Conservation (phyloP, 2,329 filamentous ascomycete species). For the Penicillium sp. region DNA sequence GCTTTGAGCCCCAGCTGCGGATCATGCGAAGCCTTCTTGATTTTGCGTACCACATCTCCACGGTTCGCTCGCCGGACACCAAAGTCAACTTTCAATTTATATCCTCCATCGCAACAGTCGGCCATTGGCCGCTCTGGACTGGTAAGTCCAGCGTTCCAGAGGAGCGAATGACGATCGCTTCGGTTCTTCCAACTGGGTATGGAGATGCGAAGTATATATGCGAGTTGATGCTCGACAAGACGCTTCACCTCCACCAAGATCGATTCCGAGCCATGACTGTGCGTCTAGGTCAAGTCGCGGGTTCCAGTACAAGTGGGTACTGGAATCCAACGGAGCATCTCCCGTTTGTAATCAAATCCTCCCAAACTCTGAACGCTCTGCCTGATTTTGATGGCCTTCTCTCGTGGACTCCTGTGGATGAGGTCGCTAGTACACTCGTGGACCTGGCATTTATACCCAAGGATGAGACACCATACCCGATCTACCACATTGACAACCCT, state of each 20-base stretch:
- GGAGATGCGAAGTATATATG: conserved; percentile 56
- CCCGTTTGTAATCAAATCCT: conserved; percentile 52
- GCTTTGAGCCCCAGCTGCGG: neutral
- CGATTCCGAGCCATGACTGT: conserved; percentile 48
- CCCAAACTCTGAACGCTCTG: conserved; percentile 47
- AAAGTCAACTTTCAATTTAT: neutral
- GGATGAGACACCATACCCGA: conserved; percentile 21
- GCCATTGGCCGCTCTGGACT: conserved; percentile 29
- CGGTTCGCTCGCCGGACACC: neutral
- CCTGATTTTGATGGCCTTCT: conserved; percentile 46
- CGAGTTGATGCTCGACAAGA: conserved; percentile 53
- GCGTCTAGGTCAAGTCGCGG: conserved; percentile 56
- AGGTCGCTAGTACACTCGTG: conserved; percentile 34
- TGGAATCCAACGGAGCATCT: conserved; percentile 60
- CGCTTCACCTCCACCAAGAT: conserved; percentile 46
- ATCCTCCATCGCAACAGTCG: conserved; percentile 32
- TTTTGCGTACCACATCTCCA: neutral
- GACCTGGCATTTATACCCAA: conserved; percentile 33
- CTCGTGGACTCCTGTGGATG: conserved; percentile 52
- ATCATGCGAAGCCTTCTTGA: conserved; percentile 1
- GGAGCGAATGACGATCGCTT: conserved; percentile 39
- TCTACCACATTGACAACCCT: conserved; percentile 52
- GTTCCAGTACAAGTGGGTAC: conserved; percentile 51
- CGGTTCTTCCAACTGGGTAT: conserved; percentile 52
- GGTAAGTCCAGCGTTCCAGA: conserved; percentile 45